Evolutionary conservation across 164 flowering plant genomes (phyloP).

Genomic region (Macadamia integrifolia): DNA sequence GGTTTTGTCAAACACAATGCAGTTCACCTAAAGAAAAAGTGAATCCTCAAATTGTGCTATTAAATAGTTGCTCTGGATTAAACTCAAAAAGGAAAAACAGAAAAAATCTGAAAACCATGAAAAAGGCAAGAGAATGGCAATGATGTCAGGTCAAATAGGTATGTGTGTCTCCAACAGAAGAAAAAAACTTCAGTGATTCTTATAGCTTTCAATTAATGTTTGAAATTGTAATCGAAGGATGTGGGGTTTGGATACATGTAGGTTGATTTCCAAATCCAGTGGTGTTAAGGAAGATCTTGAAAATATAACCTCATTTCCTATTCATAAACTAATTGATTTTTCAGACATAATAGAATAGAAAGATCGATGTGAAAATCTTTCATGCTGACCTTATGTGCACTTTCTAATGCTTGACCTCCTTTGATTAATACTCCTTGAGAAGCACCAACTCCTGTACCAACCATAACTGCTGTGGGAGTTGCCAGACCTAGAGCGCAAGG

Average conservation of each 20-base stretch:
- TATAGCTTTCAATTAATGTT: background rate
- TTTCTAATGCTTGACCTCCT: constrained; percentile 91
- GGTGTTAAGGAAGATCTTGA: too few relatives aligned
- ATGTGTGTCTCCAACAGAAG: background rate
- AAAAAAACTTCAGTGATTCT: background rate
- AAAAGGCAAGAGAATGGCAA: background rate
- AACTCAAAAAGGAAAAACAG: background rate
- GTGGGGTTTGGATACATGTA: background rate
- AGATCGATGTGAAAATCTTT: background rate
- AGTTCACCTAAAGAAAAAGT: constrained; percentile 53
- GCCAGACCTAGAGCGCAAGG: constrained; percentile 97
- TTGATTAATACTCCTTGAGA: constrained; percentile 86
- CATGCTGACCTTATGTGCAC: constrained; percentile 70
- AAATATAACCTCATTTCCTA: background rate
- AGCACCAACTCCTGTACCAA: constrained; percentile 96
- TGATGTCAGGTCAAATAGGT: background rate
- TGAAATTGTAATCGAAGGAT: background rate
- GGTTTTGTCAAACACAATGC: constrained; percentile 91
- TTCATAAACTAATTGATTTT: background rate
- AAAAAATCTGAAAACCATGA: background rate
- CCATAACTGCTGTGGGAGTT: constrained; percentile 99
- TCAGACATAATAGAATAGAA: background rate
- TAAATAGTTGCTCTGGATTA: background rate
- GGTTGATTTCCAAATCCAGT: background rate
- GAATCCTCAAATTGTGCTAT: background rate